Evolutionary conservation across 768 basidiomycete species (phyloP), one percentile per base, ranked within the genome.

Genomic region (Paxillus involutus): DNA sequence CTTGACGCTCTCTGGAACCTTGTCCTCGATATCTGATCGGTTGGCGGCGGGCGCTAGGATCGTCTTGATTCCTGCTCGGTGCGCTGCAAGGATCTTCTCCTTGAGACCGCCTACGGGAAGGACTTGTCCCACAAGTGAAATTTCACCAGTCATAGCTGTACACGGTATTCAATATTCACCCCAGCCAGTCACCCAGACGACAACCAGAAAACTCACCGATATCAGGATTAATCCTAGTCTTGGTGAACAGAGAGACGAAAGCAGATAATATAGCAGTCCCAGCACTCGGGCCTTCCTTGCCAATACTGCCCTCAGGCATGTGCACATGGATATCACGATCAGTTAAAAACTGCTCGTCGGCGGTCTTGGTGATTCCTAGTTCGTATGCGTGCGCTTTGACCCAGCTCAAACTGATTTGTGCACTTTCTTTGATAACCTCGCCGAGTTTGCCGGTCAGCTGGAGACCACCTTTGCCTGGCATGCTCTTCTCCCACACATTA

Each of bases 381-480:
- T 89, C 86, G 66, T 80, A 89, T 12, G 97, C 92, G 65, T 98
- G 91, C 9, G 86, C 77, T 69, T 94, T 95, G 39, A 96, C 89
- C 89, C 91, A 98, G 65, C 89, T 89, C 56, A 98, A 72, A 4
- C 89, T 93, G 59, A 99, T 97, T 69, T 97, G 93, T 1, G 95
- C 94, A 58, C 89, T 92, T 73, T 98, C 97, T 36, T 92, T 82
- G 68, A 99, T 98, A 56, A 98, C 97, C 63, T 99, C 97, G 42
- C 96, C 96, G 4, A 99, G 86, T 73, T 98, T 98, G 37, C 97
- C 97, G 0, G 97, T 98, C 8, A 98, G 75, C 61, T 94, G 94
- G 2, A 99, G 77, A 14, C 80, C 80, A 12, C 96, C 96, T 68
- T 96, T 96, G 3, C 97, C 97, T 24, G 96, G 95, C 94, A 97